Evolutionary conservation across 306 rosid species (phyloP).

Genomic region (Crotalaria pallida): DNA sequence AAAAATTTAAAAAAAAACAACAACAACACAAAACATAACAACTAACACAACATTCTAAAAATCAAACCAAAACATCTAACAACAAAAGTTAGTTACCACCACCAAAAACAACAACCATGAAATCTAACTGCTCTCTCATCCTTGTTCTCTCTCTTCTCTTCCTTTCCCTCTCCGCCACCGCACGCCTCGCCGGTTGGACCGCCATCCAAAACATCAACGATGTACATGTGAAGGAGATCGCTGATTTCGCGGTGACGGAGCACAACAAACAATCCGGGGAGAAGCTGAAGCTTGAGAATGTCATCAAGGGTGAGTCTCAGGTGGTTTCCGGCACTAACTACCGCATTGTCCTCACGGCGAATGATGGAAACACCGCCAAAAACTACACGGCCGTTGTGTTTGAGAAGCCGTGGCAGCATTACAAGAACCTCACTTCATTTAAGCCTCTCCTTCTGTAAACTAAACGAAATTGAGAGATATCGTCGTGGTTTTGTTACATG

Average conservation of each 20-base stretch:
- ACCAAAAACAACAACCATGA: constrained; percentile 13
- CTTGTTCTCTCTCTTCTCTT: constrained; percentile 5
- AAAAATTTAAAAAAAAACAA: no score
- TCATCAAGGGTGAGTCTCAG: constrained; percentile 41
- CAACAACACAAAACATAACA: no score
- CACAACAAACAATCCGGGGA: constrained; percentile 27
- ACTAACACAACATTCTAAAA: neutral
- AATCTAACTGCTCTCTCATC: neutral
- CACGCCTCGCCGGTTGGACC: constrained; percentile 24
- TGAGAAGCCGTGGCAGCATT: constrained; percentile 32
- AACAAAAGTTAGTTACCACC: neutral
- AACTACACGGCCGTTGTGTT: constrained; percentile 32
- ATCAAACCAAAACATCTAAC: no score
- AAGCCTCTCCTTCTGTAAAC: neutral
- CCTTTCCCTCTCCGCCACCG: neutral
- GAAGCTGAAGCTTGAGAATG: constrained; percentile 17
- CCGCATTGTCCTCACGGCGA: constrained; percentile 34
- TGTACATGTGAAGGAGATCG: constrained; percentile 46
- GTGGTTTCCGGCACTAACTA: constrained; percentile 46
- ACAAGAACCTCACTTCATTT: constrained; percentile 42
- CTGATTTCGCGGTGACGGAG: constrained; percentile 42
- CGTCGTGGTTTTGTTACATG: no score
- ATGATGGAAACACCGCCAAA: neutral
- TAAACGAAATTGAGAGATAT: neutral
- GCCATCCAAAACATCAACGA: constrained; percentile 38